These are phyloP conservation scores for Rosa rugosa DNA, from an alignment of 306 rosid genomes.

Conservation along the genomic window DNA sequence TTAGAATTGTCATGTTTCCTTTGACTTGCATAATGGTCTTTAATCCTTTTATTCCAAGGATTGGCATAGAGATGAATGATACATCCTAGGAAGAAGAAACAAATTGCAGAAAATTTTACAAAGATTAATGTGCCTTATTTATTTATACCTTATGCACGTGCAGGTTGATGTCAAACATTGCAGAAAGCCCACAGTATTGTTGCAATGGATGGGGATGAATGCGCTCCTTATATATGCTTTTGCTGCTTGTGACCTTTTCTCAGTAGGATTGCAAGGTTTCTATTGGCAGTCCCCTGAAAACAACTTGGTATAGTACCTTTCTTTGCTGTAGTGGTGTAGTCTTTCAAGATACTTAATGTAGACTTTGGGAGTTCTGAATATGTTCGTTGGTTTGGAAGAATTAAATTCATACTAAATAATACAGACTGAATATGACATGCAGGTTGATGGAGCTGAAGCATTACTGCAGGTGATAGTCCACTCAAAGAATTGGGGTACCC, in stretches of 20 bases:
- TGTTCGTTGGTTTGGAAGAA: not conserved
- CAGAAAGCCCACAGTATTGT: conserved; percentile 54
- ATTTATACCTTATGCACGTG: not conserved
- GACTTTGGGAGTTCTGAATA: not conserved
- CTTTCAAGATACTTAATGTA: not conserved
- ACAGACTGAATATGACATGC: conserved; percentile 29
- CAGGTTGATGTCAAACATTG: conserved; percentile 61
- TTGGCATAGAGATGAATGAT: not conserved
- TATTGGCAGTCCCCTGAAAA: conserved; percentile 71
- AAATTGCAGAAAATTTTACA: not conserved
- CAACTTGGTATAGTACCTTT: conserved; percentile 52
- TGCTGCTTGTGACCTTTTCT: conserved; percentile 75
- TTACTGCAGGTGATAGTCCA: conserved; percentile 53
- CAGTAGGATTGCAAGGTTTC: conserved; percentile 70
- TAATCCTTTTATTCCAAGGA: not conserved
- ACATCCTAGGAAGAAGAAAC: not conserved
- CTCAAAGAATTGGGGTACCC: conserved; percentile 71
- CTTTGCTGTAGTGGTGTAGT: not conserved
- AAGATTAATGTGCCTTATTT: not conserved
- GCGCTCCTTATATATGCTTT: conserved; percentile 65
- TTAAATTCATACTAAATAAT: conserved; percentile 17
- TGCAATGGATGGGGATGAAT: conserved; percentile 85
- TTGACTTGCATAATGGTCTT: not conserved
- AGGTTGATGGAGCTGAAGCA: conserved; percentile 66
- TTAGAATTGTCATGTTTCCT: not conserved